These are phyloP conservation scores for Crucihimalaya himalaica DNA, from an alignment of 345 rosid species.

Conservation along the genomic window DNA sequence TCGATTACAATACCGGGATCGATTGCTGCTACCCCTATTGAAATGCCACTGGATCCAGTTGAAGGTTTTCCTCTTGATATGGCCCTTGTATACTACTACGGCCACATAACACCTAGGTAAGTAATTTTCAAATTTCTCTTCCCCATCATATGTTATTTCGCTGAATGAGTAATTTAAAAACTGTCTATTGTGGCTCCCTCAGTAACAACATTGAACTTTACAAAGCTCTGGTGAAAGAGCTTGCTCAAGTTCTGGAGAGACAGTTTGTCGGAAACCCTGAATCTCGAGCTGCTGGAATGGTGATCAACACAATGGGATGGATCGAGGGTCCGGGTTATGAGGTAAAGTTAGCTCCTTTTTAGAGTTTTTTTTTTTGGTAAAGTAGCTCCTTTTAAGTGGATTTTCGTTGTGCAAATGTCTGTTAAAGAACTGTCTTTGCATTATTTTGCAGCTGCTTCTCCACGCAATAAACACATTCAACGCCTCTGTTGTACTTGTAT, in stretches of 20 bases:
- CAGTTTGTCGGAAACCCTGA: constrained; percentile 71
- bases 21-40: constrained; percentile 90
- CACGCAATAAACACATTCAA: constrained; percentile 79
- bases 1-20: constrained; percentile 80
- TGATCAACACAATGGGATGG: constrained; percentile 98
- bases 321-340: constrained; percentile 89
- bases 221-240: constrained; percentile 78
- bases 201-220: constrained; percentile 78
- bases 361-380: background rate
- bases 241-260: constrained; percentile 77
- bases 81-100: constrained; percentile 85
- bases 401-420: background rate
- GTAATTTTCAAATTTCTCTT: constrained; percentile 11
- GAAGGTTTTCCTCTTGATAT: constrained; percentile 93
- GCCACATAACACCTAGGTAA: constrained; percentile 80
- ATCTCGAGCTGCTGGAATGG: constrained; percentile 86
- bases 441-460: constrained; percentile 64
- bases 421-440: background rate
- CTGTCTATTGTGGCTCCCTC: constrained; percentile 30
- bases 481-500: constrained; percentile 83
- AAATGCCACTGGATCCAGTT: constrained; percentile 90
- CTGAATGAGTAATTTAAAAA: background rate
- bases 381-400: background rate
- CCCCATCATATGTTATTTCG: background rate
- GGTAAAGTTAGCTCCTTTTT: constrained; percentile 43